Conservation (phyloP, 139 green algal genomes). For the Picochlorum costavermella region DNA sequence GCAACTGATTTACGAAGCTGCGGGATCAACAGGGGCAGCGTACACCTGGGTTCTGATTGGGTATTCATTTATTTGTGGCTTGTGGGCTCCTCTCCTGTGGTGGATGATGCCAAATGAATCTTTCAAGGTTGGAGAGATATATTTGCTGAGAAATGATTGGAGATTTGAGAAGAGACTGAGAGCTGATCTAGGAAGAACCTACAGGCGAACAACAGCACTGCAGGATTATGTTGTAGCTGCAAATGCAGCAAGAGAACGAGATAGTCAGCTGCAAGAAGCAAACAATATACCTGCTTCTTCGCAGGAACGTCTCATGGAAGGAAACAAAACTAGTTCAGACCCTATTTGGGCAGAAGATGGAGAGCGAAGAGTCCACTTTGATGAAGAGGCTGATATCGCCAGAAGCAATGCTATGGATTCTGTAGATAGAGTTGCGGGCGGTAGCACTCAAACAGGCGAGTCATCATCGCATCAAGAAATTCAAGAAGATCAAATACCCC, state of each 20-base stretch:
- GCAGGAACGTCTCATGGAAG: neutral
- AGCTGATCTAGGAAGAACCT: constrained; percentile 22
- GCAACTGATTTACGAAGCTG: constrained; percentile 30
- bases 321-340: constrained; percentile 8
- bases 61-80: constrained; percentile 29
- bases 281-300: neutral
- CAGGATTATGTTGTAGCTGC: constrained; percentile 34
- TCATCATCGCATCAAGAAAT: neutral
- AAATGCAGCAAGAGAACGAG: constrained; percentile 3
- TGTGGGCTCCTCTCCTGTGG: constrained; percentile 39
- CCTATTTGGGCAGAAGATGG: constrained; percentile 6
- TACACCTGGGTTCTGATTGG: constrained; percentile 32
- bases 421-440: neutral
- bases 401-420: neutral
- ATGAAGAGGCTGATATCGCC: too few relatives aligned
- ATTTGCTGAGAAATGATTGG: constrained; percentile 19
- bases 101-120: constrained; percentile 53
- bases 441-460: neutral
- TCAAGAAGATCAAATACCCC: neutral
- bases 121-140: constrained; percentile 38
- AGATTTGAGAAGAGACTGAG: constrained; percentile 25
- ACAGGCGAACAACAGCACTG: constrained; percentile 23
- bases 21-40: constrained; percentile 22
- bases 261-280: constrained; percentile 6
- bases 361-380: neutral